Evolutionary conservation across 2,329 filamentous ascomycete species (phyloP).

Genomic region (Apiospora hydei): DNA sequence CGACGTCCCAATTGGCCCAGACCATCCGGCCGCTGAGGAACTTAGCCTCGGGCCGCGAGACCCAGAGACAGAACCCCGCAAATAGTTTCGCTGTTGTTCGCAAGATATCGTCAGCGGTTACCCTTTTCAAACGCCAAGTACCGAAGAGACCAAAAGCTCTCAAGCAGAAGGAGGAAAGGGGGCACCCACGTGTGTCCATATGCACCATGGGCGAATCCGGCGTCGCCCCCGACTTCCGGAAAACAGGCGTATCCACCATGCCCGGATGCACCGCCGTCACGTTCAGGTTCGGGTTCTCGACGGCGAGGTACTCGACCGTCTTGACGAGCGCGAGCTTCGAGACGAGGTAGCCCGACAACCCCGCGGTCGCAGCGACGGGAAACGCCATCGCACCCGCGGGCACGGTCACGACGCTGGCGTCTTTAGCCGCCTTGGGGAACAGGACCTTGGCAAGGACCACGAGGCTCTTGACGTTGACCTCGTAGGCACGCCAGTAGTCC

Average conservation of each 20-base stretch:
- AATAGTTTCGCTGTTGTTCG: background rate
- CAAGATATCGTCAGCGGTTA: too few species aligned
- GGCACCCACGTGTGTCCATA: background rate
- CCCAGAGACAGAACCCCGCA: background rate
- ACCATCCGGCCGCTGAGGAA: background rate
- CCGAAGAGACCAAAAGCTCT: too few species aligned
- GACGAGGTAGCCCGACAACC: background rate
- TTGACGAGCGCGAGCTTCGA: background rate
- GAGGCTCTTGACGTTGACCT: background rate
- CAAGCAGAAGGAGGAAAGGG: too few species aligned
- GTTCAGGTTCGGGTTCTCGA: background rate
- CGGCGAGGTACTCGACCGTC: background rate
- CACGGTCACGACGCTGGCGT: background rate
- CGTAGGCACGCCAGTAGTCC: background rate
- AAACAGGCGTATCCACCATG: background rate
- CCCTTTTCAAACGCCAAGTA: too few species aligned
- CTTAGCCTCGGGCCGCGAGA: background rate
- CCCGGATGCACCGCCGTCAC: background rate
- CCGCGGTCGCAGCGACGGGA: background rate
- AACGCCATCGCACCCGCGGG: background rate
- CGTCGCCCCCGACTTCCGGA: background rate
- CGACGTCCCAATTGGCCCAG: background rate
- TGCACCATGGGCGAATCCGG: background rate
- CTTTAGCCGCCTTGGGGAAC: background rate
- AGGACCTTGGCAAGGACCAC: background rate